Evolutionary conservation across 768 basidiomycete species (phyloP).

Genomic region (Termitomyces sp.): DNA sequence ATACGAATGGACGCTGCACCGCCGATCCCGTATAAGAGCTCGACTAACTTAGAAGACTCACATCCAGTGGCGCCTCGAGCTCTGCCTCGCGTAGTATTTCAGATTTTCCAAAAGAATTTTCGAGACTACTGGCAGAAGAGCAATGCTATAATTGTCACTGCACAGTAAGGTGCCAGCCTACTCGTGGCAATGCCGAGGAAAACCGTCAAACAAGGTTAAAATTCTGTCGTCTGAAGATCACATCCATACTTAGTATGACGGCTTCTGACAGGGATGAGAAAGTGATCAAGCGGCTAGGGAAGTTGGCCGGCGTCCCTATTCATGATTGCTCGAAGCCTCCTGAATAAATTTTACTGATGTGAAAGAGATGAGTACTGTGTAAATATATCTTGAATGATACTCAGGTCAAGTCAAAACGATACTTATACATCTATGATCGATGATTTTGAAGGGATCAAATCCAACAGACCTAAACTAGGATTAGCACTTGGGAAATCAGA

Average conservation of each 20-base stretch:
- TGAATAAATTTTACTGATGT: neutral
- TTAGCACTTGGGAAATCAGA: conserved; percentile 1
- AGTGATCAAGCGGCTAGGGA: neutral
- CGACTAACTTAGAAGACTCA: neutral
- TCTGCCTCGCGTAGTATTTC: neutral
- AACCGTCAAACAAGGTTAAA: conserved; percentile 6
- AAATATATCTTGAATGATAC: neutral
- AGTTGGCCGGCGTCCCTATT: neutral
- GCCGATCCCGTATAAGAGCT: neutral
- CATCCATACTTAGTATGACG: neutral
- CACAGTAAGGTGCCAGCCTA: neutral
- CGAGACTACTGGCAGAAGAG: neutral
- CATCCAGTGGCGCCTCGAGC: neutral
- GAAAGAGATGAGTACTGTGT: neutral
- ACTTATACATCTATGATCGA: neutral
- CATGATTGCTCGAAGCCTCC: neutral
- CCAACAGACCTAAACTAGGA: neutral
- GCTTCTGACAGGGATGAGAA: neutral
- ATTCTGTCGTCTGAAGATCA: neutral
- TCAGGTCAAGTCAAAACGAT: neutral
- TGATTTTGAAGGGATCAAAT: neutral
- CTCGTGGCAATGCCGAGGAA: neutral
- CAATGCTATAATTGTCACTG: neutral
- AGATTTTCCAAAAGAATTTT: neutral
- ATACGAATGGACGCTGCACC: neutral